These are phyloP conservation scores for Carex parvula DNA, from an alignment of 176 grass and related monocot genomes.

Conservation along the genomic window DNA sequence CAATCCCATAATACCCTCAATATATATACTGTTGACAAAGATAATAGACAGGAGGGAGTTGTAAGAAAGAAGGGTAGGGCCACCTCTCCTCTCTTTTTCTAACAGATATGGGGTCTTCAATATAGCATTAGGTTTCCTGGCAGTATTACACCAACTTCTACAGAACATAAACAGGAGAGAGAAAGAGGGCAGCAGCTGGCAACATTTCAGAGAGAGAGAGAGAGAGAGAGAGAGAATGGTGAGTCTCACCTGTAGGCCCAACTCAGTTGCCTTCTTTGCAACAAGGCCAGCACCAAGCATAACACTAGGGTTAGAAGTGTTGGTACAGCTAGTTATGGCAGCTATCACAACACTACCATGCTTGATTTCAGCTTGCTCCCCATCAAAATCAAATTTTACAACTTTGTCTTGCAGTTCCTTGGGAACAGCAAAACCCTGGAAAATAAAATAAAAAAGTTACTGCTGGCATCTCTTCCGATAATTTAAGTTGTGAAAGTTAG, in stretches of 20 bases:
- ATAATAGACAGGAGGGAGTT: conserved; percentile 4
- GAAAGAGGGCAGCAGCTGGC: not conserved
- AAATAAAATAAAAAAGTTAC: not conserved
- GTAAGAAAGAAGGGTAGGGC: conserved; percentile 15
- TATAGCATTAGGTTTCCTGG: not conserved
- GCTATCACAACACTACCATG: conserved; percentile 92
- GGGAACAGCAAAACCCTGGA: conserved; percentile 71
- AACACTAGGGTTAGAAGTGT: conserved; percentile 90
- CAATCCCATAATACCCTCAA: not conserved
- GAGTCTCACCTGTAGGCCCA: conserved; percentile 66
- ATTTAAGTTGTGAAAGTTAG: not conserved
- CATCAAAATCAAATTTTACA: conserved; percentile 78
- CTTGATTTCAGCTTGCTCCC: conserved; percentile 68
- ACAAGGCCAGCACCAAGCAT: conserved; percentile 96
- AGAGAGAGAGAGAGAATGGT: not conserved
- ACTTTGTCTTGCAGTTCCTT: conserved; percentile 73
- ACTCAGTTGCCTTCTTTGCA: conserved; percentile 78
- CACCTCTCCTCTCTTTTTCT: not conserved
- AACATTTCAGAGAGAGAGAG: not conserved
- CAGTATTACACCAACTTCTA: not conserved
- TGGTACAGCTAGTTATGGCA: conserved; percentile 94
- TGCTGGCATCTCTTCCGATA: not conserved
- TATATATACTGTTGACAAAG: not conserved
- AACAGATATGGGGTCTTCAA: not conserved
- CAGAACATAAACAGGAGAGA: not conserved